phyloP scores from a whole-genome alignment of 148 eudicot species.

The Linanthus parryae region DNA sequence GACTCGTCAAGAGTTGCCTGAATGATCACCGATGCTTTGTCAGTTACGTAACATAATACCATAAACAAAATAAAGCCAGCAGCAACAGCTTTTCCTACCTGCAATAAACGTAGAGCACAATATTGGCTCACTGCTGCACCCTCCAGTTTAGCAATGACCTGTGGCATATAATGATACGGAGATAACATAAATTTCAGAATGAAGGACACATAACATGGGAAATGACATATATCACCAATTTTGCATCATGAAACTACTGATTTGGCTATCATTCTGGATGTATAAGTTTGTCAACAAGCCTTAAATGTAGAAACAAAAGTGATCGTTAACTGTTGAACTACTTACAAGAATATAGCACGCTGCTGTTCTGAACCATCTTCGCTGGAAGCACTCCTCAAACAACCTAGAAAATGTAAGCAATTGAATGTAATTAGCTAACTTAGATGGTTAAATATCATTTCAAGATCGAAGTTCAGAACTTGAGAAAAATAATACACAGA shows the following conservation, averaged over 20 bases:
- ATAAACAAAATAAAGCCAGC: background rate
- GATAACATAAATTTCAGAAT: conserved; percentile 3
- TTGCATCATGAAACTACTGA: background rate
- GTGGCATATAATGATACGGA: conserved; percentile 9
- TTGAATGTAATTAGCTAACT: background rate
- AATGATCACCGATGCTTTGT: conserved; percentile 14
- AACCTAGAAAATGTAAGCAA: conserved; percentile 38
- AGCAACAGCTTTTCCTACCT: conserved; percentile 38
- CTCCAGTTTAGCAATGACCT: conserved; percentile 98
- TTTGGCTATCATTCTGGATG: background rate
- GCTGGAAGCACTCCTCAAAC: conserved; percentile 96
- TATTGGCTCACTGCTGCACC: conserved; percentile 95
- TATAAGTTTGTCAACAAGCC: background rate
- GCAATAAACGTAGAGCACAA: conserved; percentile 91
- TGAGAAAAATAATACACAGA: too few species aligned
- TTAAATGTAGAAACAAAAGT: background rate
- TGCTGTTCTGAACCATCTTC: conserved; percentile 95
- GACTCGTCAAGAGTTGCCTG: conserved; percentile 98
- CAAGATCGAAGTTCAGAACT: too few species aligned
- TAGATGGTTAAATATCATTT: background rate
- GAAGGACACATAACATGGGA: background rate
- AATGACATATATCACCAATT: background rate
- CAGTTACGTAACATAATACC: conserved; percentile 8
- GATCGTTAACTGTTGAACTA: conserved; percentile 11
- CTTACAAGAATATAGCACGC: conserved; percentile 96